Evolutionary conservation across 192 early-diverging fungal genomes (phyloP), one percentile per base, ranked within the genome.

Genomic region (Podila verticillata): DNA sequence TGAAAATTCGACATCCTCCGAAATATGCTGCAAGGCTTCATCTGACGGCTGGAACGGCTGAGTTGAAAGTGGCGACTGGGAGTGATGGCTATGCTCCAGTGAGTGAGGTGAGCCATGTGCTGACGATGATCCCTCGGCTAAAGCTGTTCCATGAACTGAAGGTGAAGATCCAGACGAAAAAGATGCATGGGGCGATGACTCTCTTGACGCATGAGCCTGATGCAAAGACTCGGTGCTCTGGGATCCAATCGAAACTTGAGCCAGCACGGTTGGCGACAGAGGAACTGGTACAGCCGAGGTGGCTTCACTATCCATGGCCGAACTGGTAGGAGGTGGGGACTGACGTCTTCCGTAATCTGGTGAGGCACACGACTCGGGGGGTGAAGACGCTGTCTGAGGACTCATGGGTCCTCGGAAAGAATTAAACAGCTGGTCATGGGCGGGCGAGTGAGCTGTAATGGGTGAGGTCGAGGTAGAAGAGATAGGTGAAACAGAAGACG

Each of bases 381-480:
- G 69, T 0, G 75, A 79, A 2, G 75, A 79, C 22, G 56, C 49
- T 15, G 39, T 15, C 12, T 72, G 77, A 22, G 70, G 65, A 59
- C 65, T 71, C 31, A 59, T 29, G 8, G 68, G 75, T 12, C 63
- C 65, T 22, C 70, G 31, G 62, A 79, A 79, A 4, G 69, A 66
- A 20, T 69, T 57, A 29, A 80, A 80, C 17, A 72, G 44, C 0
- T 72, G 70, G 26, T 80, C 70, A 22, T 68, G 69, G 30, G 28
- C 44, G 13, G 70, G 77, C 5, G 77, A 68, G 48, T 80, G 69
- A 9, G 62, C 5, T 19, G 69, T 58, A 19, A 70, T 72, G 15
- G 74, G 74, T 7, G 74, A 70, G 8, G 74, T 66, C 10, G 74
- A 78, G 1, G 66, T 56, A 0, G 74, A 78, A 7, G 74, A 78